Base-by-base conservation (phyloP, 2,329 filamentous ascomycete species). In the Alternaria postmessia region DNA sequence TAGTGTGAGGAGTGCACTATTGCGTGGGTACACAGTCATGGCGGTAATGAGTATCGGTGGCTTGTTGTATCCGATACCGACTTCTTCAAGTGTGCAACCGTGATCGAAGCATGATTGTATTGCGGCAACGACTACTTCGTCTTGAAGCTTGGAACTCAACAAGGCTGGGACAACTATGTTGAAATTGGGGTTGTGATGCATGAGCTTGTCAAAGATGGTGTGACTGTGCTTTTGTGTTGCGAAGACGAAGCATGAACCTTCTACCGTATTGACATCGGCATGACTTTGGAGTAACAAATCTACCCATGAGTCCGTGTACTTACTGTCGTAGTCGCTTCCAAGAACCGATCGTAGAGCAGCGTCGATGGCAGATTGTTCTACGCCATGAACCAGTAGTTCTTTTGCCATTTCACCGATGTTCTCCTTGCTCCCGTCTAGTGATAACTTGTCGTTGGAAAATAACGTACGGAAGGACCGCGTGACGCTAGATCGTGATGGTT, bases 101-200 rank as follows among this genome's bases (percentile, higher is more conserved):
- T 70, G 85, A 58, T 89, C 86, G 58, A 88, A 80, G 67, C 88
- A 88, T 5, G 88, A 76, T 3, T 82, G 79, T 36, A 88, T 69
- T 1, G 82, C 80, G 2, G 83, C 79, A 1, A 73, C 47, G 18
- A 75, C 48, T 54, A 58, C 28, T 12, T 86, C 82, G 58, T 88
- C 85, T 3, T 82, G 70, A 1, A 85, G 71, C 0, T 81, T 78
- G 0, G 82, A 81, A 46, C 84, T 82, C 49, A 90, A 85, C 2
- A 90, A 82, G 34, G 80, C 82, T 20, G 86, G 84, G 54, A 90
- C 85, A 1, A 89, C 73, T 0, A 85, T 80, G 44, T 82, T 79
- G 2, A 82, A 79, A 5, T 81, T 82, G 0, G 87, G 86, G 8
- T 81, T 80, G 54, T 83, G 80, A 5, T 55, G 54, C 42, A 77